phyloP scores from a whole-genome alignment of 2,329 filamentous ascomycete species.

The Dothidotthia symphoricarpi region DNA sequence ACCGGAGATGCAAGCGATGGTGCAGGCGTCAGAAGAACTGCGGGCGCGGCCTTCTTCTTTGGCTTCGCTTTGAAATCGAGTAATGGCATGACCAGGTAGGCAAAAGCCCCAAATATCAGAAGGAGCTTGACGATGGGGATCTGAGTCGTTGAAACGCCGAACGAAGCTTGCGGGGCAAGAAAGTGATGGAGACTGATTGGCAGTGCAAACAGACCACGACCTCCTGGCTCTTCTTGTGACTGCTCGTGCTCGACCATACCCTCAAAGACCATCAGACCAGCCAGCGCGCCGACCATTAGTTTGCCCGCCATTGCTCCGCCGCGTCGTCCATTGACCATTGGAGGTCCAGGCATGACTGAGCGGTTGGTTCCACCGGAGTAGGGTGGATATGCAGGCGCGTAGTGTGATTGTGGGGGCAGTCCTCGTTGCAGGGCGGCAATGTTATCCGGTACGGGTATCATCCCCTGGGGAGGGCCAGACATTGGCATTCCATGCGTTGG shows the following conservation, averaged over 20 bases:
- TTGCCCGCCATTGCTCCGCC: slow-evolving; percentile 61
- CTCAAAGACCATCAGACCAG: slow-evolving; percentile 88
- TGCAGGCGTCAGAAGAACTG: slow-evolving; percentile 48
- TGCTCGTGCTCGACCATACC: slow-evolving; percentile 66
- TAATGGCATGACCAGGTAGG: slow-evolving; percentile 58
- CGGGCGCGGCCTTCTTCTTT: slow-evolving; percentile 49
- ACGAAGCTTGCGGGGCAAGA: slow-evolving; percentile 34
- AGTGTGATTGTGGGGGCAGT: slow-evolving; percentile 39
- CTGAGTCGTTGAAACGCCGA: slow-evolving; percentile 31
- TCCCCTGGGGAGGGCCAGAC: slow-evolving; percentile 38
- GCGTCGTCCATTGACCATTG: slow-evolving; percentile 44
- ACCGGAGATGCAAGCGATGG: slow-evolving; percentile 79
- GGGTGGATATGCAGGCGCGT: slow-evolving; percentile 37
- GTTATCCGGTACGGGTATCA: slow-evolving; percentile 46
- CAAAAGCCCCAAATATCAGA: slow-evolving; percentile 52
- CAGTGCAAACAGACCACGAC: slow-evolving; percentile 45
- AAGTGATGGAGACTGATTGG: slow-evolving; percentile 38
- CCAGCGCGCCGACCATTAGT: slow-evolving; percentile 89
- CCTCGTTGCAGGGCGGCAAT: slow-evolving; percentile 43
- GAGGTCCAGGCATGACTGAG: slow-evolving; percentile 23
- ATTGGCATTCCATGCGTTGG: slow-evolving; percentile 26
- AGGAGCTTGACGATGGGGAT: slow-evolving; percentile 52
- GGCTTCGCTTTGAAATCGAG: slow-evolving; percentile 58
- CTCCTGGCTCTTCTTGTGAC: slow-evolving; percentile 47
- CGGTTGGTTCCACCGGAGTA: slow-evolving; percentile 29